phyloP scores from a whole-genome alignment of 768 basidiomycete genomes.

The Clitopilus passeckerianus region DNA sequence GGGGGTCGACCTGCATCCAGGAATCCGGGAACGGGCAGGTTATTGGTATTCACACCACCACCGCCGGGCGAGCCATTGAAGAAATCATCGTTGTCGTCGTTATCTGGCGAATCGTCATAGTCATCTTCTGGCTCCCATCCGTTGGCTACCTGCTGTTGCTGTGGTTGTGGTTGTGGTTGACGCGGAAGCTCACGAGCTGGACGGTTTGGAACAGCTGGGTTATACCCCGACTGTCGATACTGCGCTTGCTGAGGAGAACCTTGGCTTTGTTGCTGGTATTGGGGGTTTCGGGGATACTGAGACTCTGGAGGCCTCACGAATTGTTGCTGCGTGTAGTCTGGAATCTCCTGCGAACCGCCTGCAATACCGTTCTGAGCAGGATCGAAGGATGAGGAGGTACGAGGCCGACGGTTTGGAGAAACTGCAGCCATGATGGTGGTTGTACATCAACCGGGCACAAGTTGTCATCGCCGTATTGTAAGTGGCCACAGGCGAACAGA shows the following conservation, averaged over 20 bases:
- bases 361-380: not conserved
- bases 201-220: constrained; percentile 6
- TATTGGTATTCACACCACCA: not conserved
- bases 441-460: not conserved
- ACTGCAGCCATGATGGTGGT: not conserved
- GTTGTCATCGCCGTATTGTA: not conserved
- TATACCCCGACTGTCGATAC: constrained; percentile 5
- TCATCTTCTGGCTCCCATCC: constrained; percentile 14
- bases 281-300: constrained; percentile 2
- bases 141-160: not conserved
- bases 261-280: not conserved
- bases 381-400: not conserved
- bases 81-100: constrained; percentile 18
- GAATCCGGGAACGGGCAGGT: not conserved
- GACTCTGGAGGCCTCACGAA: not conserved
- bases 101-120: constrained; percentile 11
- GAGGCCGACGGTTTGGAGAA: not conserved
- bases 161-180: not conserved
- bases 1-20: constrained; percentile 2
- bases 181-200: constrained; percentile 6
- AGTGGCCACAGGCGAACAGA: not conserved
- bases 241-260: constrained; percentile 4
- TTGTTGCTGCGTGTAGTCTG: not conserved
- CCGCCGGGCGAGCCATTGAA: constrained; percentile 13
- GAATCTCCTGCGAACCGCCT: not conserved